Evolutionary conservation across 768 basidiomycete genomes (phyloP), one percentile per base, ranked within the genome.

Genomic region (Leucosporidium yakuticum): DNA sequence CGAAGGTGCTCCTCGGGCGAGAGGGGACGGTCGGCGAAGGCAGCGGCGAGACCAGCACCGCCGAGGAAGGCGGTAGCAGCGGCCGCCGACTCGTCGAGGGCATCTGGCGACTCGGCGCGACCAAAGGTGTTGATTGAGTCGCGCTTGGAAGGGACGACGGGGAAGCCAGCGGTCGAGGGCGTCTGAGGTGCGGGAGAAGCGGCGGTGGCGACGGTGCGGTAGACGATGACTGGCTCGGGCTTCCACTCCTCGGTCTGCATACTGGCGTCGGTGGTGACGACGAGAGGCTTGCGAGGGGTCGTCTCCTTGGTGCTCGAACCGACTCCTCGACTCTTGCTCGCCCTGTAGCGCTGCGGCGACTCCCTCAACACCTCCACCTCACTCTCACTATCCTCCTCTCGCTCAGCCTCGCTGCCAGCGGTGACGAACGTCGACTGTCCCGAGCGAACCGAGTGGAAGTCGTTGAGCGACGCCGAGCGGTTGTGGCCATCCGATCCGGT

Each of bases 381-480:
- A 36, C 57, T 58, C 34, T 36, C 57, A 36, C 53, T 54, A 12
- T 54, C 53, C 53, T 27, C 31, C 2, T 25, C 31, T 27, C 53
- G 25, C 14, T 39, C 34, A 8, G 31, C 39, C 31, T 39, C 34
- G 23, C 21, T 34, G 21, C 23, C 32, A 23, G 23, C 36, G 12
- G 34, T 44, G 2, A 44, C 39, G 39, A 44, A 44, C 12, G 32
- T 53, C 23, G 69, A 66, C 11, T 59, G 65, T 1, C 62, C 69
- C 1, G 62, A 63, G 21, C 69, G 62, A 20, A 70, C 69, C 20
- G 69, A 70, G 32, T 66, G 65, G 29, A 70, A 68, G 53, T 68
- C 64, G 53, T 65, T 57, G 47, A 66, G n/a, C 56, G 70, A 68
- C 14, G 68, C 61, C 54, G 69, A 70, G 62, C 34, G 31, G 34